Base-by-base conservation (phyloP, 768 basidiomycete species). In the Boletus eberwhitei region DNA sequence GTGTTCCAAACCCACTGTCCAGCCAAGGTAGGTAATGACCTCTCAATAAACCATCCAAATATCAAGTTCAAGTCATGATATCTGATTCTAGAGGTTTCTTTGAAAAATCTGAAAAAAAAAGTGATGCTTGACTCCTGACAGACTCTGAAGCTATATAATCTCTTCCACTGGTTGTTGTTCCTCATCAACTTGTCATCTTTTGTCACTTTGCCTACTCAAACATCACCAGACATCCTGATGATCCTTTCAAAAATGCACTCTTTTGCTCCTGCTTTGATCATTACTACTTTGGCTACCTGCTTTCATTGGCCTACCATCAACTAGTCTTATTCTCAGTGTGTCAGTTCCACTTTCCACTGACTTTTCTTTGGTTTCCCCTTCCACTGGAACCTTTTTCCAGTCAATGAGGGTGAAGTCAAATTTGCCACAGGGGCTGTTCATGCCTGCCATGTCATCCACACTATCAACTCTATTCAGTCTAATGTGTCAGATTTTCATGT, bases 221-320 rank as follows among this genome's bases (percentile, higher is more conserved):
- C 1, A 24, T 8, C 41, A 46, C 38, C 49, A 54, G 59, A 62
- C 58, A 54, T 59, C 62, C 57, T 56, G 60, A 69, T 72, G 53
- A 52, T 74, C 71, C 34, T 69, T 74, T 66, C 54, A 57, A 66
- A 65, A 54, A 76, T 76, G 75, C 67, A 60, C 64, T 74, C 71
- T 51, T 72, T 73, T 47, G 36, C 66, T 49, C 50, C 59, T 52
- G 44, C 59, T 60, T 48, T 70, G 59, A 45, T 68, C 48, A 52
- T 60, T 54, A 62, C 65, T 22, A 59, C 73, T 45, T 65, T 75
- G 50, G 65, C 65, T 51, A 53, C 67, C 50, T 42, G 63, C 64
- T 24, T 63, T 72, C 2, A 37, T 65, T 22, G 12, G 5, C 22
- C 17, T 29, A 0, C 24, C 43, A 9, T 5, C 39, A 19, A 21